Evolutionary conservation across 169 alveolate species (phyloP).

Genomic region (Blepharisma undulans): DNA sequence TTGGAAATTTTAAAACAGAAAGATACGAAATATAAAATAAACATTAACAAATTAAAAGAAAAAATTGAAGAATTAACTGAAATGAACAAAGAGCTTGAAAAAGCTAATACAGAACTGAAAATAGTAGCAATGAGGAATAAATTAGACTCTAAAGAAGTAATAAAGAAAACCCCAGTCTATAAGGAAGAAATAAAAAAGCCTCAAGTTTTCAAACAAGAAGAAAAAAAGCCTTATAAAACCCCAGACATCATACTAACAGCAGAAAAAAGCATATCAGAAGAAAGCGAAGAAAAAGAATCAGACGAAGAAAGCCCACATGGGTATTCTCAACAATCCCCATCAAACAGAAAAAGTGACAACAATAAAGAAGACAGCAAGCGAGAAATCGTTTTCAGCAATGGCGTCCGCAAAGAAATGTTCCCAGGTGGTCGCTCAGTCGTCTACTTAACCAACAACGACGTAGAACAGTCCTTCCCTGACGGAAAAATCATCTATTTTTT

Average conservation of each 20-base stretch:
- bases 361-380: constrained; percentile 41
- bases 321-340: constrained; percentile 43
- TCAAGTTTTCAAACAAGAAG: neutral
- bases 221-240: neutral
- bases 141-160: neutral
- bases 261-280: constrained; percentile 11
- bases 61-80: neutral
- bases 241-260: neutral
- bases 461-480: constrained; percentile 74
- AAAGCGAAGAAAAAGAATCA: neutral
- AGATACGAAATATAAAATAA: neutral
- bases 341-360: constrained; percentile 30
- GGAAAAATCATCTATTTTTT: constrained; percentile 74
- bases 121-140: neutral
- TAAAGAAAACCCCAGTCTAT: neutral
- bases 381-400: constrained; percentile 58
- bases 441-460: constrained; percentile 70
- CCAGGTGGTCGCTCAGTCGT: constrained; percentile 76
- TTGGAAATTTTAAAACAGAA: neutral
- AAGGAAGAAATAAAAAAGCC: neutral
- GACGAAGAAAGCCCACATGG: neutral
- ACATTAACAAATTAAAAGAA: neutral
- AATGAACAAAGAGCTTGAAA: neutral
- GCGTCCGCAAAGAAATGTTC: constrained; percentile 60
- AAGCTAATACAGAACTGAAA: neutral